phyloP scores from a whole-genome alignment of 2,329 filamentous ascomycete species.

The Decorospora gaudefroyi region DNA sequence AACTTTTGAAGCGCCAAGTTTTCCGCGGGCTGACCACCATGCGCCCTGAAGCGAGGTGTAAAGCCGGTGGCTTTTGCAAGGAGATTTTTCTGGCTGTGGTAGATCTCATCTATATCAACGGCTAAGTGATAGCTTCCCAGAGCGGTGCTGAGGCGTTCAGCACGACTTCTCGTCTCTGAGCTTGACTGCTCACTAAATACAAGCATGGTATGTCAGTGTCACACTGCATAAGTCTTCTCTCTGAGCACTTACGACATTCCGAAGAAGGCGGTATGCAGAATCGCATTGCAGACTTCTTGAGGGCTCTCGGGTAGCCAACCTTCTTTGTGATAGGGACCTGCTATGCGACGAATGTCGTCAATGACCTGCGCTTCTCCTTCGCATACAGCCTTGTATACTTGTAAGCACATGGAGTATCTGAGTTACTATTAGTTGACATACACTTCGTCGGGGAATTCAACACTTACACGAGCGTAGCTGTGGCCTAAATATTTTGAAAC shows the following conservation, averaged over 20 bases:
- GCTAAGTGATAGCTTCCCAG: slow-evolving; percentile 76
- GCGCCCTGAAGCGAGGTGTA: slow-evolving; percentile 64
- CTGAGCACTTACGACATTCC: slow-evolving; percentile 30
- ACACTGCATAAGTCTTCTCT: no score
- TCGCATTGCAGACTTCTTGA: slow-evolving; percentile 62
- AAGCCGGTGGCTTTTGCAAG: slow-evolving; percentile 64
- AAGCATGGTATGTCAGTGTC: no score
- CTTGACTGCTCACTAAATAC: slow-evolving; percentile 61
- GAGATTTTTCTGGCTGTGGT: slow-evolving; percentile 63
- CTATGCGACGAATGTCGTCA: slow-evolving; percentile 58
- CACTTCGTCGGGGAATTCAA: no score
- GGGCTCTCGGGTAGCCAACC: slow-evolving; percentile 60
- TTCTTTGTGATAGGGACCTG: slow-evolving; percentile 53
- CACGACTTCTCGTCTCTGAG: slow-evolving; percentile 67
- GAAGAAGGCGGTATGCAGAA: slow-evolving; percentile 59
- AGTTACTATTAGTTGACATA: neutral
- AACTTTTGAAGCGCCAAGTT: slow-evolving; percentile 63
- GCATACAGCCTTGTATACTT: slow-evolving; percentile 60
- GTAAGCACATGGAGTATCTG: slow-evolving; percentile 58
- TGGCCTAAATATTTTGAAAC: no score
- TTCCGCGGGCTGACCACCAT: slow-evolving; percentile 65
- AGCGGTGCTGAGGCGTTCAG: slow-evolving; percentile 61
- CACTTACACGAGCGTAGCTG: no score
- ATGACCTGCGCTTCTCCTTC: slow-evolving; percentile 60
- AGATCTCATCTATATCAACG: slow-evolving; percentile 59